Evolutionary conservation across 768 basidiomycete genomes (phyloP), one percentile per base, ranked within the genome.

Genomic region (Cystofilobasidium capitatum): DNA sequence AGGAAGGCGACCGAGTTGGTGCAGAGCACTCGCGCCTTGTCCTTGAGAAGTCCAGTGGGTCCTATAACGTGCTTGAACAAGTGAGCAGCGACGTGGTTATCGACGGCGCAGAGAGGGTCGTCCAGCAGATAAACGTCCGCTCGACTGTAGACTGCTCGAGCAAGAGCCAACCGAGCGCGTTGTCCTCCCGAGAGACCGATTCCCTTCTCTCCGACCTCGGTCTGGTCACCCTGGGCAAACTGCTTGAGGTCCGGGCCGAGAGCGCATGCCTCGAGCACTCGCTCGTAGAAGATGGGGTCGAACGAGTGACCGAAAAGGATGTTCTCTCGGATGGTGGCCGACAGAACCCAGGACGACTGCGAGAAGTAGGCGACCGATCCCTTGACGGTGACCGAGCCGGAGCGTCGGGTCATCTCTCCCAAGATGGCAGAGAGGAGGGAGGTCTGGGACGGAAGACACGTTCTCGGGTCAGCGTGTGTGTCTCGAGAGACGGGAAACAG

Each of bases 91-190:
- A 69, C 68, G 39, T 69, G 68, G 42, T 69, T 74, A 84, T 84
- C 0, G 82, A 87, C 76, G 14, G 79, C 78, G 33, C 89, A 86
- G 39, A 97, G 81, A 47, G 91, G 91, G 70, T 98, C 93, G 55
- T 97, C 94, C 7, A 97, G 81, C 1, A 97, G 81, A 58, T 88
- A 91, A 83, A 96, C 75, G 75, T 98, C 93, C 0, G 92, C 91
- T 54, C 92, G 83, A 3, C 91, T 86, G 76, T 97, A 97, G 0
- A 94, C 88, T 2, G 89, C 90, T 36, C 92, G 81, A 8, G 94
- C 94, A 7, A 72, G 45, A 69, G 74, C 66, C 65, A 78, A 76
- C 24, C 77, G 71, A 40, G 76, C 76, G 64, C 76, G 76, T 57
- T 78, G 77, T 1, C 77, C 77, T 42, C 77, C 77, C 22, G 71